phyloP scores from a whole-genome alignment of 2,329 filamentous ascomycete species.

The Uncinocarpus reesii region DNA sequence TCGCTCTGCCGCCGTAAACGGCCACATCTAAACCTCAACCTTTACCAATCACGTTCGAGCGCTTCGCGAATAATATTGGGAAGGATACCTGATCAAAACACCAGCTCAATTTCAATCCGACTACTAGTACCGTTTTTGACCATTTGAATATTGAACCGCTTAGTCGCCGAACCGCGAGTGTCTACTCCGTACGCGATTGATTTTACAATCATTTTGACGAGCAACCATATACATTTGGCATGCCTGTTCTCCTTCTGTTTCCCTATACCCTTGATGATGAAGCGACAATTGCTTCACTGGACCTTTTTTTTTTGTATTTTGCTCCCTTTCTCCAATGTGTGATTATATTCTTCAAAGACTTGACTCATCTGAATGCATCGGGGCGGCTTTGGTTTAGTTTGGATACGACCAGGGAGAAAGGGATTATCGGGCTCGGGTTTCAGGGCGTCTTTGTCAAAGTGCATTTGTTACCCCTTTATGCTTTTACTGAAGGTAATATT shows the following conservation, averaged over 20 bases:
- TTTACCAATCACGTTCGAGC: neutral
- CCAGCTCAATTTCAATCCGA: neutral
- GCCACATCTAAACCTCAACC: neutral
- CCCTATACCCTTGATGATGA: constrained; percentile 2
- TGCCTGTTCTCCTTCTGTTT: neutral
- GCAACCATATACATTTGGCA: neutral
- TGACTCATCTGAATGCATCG: constrained; percentile 1
- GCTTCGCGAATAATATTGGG: neutral
- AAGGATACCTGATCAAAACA: neutral
- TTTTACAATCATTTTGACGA: too few relatives aligned
- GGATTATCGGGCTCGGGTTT: neutral
- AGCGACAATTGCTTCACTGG: neutral
- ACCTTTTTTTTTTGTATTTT: neutral
- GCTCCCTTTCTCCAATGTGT: constrained; percentile 1
- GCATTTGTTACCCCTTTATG: too few relatives aligned
- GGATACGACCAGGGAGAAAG: neutral
- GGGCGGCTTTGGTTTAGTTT: constrained; percentile 1
- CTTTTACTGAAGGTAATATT: too few relatives aligned
- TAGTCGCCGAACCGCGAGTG: neutral
- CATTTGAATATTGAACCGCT: neutral
- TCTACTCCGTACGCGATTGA: too few relatives aligned
- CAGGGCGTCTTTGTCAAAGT: neutral
- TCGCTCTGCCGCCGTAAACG: neutral
- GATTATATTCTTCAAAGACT: neutral
- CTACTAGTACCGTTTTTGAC: neutral